phyloP scores from a whole-genome alignment of 2,329 filamentous ascomycete genomes.

The Clarireedia sp. region DNA sequence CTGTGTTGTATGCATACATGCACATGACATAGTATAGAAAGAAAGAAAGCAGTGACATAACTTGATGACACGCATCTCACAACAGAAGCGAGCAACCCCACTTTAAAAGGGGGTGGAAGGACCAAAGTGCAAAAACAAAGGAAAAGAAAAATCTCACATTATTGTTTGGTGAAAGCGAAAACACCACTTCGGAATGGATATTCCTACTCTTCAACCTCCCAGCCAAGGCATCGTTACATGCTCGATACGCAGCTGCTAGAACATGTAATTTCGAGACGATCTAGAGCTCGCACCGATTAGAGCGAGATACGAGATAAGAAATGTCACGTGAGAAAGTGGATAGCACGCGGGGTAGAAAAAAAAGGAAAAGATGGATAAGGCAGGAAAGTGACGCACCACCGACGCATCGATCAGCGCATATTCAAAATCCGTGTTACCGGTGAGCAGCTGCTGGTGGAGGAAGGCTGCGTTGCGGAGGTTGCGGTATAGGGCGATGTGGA shows the following conservation, averaged over 20 bases:
- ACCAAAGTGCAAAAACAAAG: background rate
- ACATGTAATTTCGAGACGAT: conserved; percentile 41
- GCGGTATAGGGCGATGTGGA: conserved; percentile 70
- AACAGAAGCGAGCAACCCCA: no score
- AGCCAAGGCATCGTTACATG: conserved; percentile 39
- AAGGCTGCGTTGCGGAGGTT: conserved; percentile 70
- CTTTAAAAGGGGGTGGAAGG: background rate
- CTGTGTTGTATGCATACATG: background rate
- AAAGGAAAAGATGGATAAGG: background rate
- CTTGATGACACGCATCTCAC: no score
- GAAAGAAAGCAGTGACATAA: background rate
- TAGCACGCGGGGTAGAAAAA: background rate
- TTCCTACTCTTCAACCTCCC: conserved; percentile 40
- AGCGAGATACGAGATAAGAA: no score
- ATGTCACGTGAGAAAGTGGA: background rate
- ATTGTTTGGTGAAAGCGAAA: conserved; percentile 46
- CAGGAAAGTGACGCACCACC: conserved; percentile 45
- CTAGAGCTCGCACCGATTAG: conserved; percentile 21
- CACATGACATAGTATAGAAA: background rate
- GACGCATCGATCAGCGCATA: conserved; percentile 89
- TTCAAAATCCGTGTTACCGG: conserved; percentile 76
- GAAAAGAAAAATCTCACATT: conserved; percentile 33
- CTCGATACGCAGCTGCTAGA: conserved; percentile 41
- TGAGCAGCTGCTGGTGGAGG: conserved; percentile 76
- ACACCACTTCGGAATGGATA: conserved; percentile 50